A percentile compares a stretch with the other conserved stretches of the same genome.
phyloP scores from a whole-genome alignment of 106 monocot species.

The Gastrodia elata region DNA sequence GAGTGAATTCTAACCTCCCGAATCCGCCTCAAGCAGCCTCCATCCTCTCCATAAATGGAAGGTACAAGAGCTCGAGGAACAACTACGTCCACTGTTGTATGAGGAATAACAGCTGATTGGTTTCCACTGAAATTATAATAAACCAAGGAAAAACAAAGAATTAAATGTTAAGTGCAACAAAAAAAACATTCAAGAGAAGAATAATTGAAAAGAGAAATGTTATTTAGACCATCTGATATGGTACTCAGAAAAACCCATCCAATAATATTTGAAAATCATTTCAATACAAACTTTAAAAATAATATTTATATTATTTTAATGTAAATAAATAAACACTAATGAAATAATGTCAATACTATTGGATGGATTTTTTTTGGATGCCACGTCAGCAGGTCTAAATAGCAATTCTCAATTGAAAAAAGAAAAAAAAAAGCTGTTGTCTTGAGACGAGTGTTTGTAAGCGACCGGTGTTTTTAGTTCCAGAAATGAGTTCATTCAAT shows the following conservation, averaged over 20 bases:
- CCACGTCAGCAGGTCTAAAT: too few relatives aligned
- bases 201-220: not conserved
- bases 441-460: not conserved
- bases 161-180: not conserved
- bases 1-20: slow-evolving; percentile 49
- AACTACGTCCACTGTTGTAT: slow-evolving; percentile 72
- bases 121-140: slow-evolving; percentile 36
- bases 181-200: too few relatives aligned
- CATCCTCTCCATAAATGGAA: slow-evolving; percentile 87
- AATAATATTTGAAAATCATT: not conserved
- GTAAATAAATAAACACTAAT: too few relatives aligned
- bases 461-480: not conserved
- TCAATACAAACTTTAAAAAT: too few relatives aligned
- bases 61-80: slow-evolving; percentile 67
- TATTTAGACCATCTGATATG: too few relatives aligned
- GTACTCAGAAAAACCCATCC: not conserved
- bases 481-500: not conserved
- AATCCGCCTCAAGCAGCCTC: slow-evolving; percentile 56
- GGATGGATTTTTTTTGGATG: too few relatives aligned
- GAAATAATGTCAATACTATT: too few relatives aligned
- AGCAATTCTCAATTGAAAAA: too few relatives aligned
- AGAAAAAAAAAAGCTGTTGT: too few relatives aligned
- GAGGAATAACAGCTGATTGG: slow-evolving; percentile 44
- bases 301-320: too few relatives aligned
- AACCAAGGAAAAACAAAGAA: not conserved